phyloP scores from a whole-genome alignment of 1,284 basidiomycete species.

The Ceratorhiza oryzae-sativae region DNA sequence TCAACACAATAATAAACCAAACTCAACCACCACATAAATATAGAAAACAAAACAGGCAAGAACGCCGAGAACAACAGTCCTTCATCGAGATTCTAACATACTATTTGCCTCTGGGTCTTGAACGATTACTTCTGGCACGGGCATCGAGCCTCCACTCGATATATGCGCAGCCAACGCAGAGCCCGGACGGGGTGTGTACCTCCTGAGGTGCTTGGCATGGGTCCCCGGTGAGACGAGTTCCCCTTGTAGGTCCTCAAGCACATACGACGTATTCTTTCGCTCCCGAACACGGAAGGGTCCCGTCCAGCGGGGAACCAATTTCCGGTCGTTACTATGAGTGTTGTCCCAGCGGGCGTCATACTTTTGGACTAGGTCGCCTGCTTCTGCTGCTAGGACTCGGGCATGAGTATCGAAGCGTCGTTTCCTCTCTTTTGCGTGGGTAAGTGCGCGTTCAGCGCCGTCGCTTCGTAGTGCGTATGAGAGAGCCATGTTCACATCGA shows the following conservation, averaged over 20 bases:
- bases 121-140: background rate
- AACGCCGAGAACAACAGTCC: too few relatives aligned
- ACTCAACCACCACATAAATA: background rate
- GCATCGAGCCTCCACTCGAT: too few relatives aligned
- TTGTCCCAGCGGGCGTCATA: constrained; percentile 38
- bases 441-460: constrained; percentile 3
- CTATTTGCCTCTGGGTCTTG: too few relatives aligned
- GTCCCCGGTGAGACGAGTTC: background rate
- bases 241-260: constrained; percentile 21
- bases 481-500: constrained; percentile 40
- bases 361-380: constrained; percentile 40
- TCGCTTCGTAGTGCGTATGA: constrained; percentile 34
- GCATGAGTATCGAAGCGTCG: constrained; percentile 26
- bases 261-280: constrained; percentile 20
- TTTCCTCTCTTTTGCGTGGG: constrained; percentile 32
- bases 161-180: too few relatives aligned
- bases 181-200: too few relatives aligned
- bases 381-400: background rate
- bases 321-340: constrained; percentile 30
- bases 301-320: constrained; percentile 38
- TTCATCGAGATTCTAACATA: too few relatives aligned
- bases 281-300: constrained; percentile 23
- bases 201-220: constrained; percentile 7
- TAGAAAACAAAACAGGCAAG: too few relatives aligned
- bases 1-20: too few relatives aligned